Percentiles rank a stretch among this genome's conserved stretches.
Evolutionary conservation across 2,329 filamentous ascomycete genomes (phyloP).

Genomic region (Trichoderma brevicompactum): DNA sequence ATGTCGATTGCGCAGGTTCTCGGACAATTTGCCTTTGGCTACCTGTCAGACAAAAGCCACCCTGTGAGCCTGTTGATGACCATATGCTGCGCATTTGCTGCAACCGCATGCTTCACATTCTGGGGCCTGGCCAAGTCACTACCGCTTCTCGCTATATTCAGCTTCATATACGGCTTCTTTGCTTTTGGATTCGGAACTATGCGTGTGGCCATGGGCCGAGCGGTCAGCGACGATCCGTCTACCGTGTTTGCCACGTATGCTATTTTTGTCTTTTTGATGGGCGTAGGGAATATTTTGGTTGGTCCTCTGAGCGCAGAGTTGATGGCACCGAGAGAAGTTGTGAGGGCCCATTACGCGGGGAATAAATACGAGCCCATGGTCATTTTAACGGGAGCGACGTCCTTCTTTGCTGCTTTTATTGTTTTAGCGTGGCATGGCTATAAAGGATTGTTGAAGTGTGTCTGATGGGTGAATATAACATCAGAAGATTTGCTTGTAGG

Average conservation of each 20-base stretch:
- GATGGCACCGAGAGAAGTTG: constrained; percentile 29
- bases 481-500: no score
- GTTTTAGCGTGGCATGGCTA: constrained; percentile 27
- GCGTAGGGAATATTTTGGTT: constrained; percentile 40
- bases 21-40: constrained; percentile 55
- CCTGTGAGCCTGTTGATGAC: constrained; percentile 34
- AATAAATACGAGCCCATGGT: constrained; percentile 30
- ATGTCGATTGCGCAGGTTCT: constrained; percentile 55
- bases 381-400: constrained; percentile 29
- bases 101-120: constrained; percentile 52
- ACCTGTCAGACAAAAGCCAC: constrained; percentile 51
- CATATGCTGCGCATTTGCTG: constrained; percentile 51
- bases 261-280: constrained; percentile 40
- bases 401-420: constrained; percentile 27
- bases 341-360: constrained; percentile 37
- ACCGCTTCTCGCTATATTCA: constrained; percentile 53
- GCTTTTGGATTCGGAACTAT: constrained; percentile 38
- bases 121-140: constrained; percentile 56
- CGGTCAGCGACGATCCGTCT: constrained; percentile 38
- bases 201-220: constrained; percentile 38
- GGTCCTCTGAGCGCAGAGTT: constrained; percentile 39
- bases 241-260: constrained; percentile 36
- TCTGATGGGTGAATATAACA: neutral
- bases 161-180: constrained; percentile 60
- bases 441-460: neutral